These are phyloP conservation scores for Nakaseomyces kungkrabaensis DNA, from an alignment of 1,139 yeast genomes.

Conservation along the genomic window DNA sequence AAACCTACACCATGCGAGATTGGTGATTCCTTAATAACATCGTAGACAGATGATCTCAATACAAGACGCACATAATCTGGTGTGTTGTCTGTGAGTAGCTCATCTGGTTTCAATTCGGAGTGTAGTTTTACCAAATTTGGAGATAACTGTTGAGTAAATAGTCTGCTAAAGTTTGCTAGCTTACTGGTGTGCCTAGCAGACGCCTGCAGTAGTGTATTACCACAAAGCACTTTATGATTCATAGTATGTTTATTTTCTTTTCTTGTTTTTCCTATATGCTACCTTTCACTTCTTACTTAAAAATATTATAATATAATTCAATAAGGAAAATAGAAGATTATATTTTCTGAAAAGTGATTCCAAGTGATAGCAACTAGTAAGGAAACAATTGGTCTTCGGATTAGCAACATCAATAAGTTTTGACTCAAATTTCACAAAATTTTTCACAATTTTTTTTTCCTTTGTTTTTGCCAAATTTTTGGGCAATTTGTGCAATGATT, in stretches of 20 bases:
- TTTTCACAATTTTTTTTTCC: neutral
- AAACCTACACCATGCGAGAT: slow-evolving; percentile 66
- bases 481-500: neutral
- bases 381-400: too few species aligned
- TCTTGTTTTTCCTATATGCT: too few species aligned
- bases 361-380: neutral
- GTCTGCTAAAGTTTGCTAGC: neutral
- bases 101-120: slow-evolving; percentile 36
- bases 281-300: too few species aligned
- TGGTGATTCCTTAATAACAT: slow-evolving; percentile 87
- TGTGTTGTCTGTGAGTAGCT: slow-evolving; percentile 47
- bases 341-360: too few species aligned
- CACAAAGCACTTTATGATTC: slow-evolving; percentile 1
- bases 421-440: neutral
- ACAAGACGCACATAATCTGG: slow-evolving; percentile 93
- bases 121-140: slow-evolving; percentile 22
- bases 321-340: neutral
- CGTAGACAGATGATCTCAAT: slow-evolving; percentile 86
- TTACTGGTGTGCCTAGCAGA: neutral
- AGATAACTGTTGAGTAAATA: slow-evolving; percentile 9
- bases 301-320: too few species aligned
- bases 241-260: neutral
- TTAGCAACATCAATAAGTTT: neutral
- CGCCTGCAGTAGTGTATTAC: slow-evolving; percentile 4
- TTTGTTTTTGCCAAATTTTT: neutral